phyloP scores from a whole-genome alignment of 2,329 filamentous ascomycete genomes.

The Pestalotiopsis sp. region DNA sequence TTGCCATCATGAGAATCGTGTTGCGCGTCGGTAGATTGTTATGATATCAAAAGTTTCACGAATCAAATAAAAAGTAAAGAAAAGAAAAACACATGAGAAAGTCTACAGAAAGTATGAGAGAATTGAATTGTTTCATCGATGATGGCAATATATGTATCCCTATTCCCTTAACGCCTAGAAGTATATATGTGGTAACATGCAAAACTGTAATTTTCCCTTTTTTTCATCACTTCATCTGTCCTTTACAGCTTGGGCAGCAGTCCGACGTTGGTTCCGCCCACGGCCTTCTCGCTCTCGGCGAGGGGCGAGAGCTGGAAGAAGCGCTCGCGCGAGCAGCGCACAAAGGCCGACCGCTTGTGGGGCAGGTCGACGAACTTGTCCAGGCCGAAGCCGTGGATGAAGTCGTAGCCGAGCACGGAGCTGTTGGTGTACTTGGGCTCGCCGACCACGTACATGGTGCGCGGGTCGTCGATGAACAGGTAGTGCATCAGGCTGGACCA shows the following conservation, averaged over 20 bases:
- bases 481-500: conserved; percentile 66
- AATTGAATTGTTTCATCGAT: neutral
- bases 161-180: neutral
- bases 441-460: conserved; percentile 60
- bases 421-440: conserved; percentile 74
- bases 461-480: conserved; percentile 62
- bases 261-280: conserved; percentile 56
- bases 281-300: conserved; percentile 56
- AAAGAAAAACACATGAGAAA: too few relatives aligned
- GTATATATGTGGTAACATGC: neutral
- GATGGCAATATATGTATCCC: neutral
- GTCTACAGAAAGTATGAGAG: neutral
- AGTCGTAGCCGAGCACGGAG: conserved; percentile 74
- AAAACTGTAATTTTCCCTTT: neutral
- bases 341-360: conserved; percentile 71
- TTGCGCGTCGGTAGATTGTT: neutral
- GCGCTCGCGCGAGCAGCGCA: conserved; percentile 65
- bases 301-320: conserved; percentile 72
- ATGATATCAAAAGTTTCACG: neutral
- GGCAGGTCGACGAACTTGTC: conserved; percentile 74
- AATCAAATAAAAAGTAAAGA: neutral
- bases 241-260: conserved; percentile 55
- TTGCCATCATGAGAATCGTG: neutral
- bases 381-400: conserved; percentile 72
- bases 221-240: neutral